phyloP scores from a whole-genome alignment of 2,329 filamentous ascomycete genomes.

The Cladophialophora exuberans region DNA sequence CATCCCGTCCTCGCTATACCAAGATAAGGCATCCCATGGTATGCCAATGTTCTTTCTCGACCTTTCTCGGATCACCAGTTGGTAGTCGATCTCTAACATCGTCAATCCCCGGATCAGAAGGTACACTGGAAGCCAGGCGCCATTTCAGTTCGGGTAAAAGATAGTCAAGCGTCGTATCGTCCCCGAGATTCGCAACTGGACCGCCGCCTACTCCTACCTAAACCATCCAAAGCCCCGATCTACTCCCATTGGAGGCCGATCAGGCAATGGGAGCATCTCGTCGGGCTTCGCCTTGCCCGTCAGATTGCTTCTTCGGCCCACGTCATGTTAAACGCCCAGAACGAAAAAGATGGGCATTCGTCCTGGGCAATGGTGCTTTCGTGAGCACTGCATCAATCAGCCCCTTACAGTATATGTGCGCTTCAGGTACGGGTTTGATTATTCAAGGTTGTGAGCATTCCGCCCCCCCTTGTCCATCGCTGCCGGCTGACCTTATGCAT shows the following conservation, averaged over 20 bases:
- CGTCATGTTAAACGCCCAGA: background rate
- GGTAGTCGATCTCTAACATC: background rate
- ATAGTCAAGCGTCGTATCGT: background rate
- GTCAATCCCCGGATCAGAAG: background rate
- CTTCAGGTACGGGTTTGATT: slow-evolving; percentile 4
- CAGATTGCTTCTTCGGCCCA: background rate
- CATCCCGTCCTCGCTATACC: background rate
- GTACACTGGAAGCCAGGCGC: background rate
- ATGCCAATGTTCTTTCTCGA: background rate
- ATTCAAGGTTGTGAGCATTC: background rate
- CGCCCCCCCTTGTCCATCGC: background rate
- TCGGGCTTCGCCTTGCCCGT: slow-evolving; percentile 1
- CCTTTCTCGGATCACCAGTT: background rate
- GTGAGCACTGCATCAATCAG: slow-evolving; percentile 1
- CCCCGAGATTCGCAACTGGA: background rate
- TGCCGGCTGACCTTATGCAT: slow-evolving; percentile 3
- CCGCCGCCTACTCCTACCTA: slow-evolving; percentile 5
- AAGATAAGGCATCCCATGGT: background rate
- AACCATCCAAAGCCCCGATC: background rate
- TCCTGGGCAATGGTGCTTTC: background rate
- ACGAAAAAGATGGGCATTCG: background rate
- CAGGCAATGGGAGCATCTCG: background rate
- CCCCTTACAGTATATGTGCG: background rate
- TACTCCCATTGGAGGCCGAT: background rate
- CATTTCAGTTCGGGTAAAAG: background rate